Base-by-base conservation (phyloP, 169 alveolate genomes). In the Plasmodium fragile region DNA sequence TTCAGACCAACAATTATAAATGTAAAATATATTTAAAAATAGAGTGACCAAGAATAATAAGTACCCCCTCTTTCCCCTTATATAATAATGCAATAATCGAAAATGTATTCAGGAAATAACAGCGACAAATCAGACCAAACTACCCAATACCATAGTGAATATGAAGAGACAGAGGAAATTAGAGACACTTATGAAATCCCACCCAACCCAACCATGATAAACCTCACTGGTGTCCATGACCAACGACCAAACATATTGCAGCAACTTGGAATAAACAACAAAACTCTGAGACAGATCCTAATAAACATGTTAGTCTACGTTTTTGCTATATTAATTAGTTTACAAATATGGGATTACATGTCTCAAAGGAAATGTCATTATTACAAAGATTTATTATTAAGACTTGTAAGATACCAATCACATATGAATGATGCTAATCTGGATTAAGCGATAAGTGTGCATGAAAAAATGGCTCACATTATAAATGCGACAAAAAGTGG, bases 361-460 rank as follows among this genome's bases (percentile, higher is more conserved):
- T 36, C 83, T 22, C 43, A 78, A n/a, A 78, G n/a, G 16, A 78
- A 78, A 41, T 78, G 83, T 78, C 72, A 78, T 78, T 78, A 78
- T 41, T 78, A 78, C 71, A 41, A 78, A 78, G 83, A 78, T 30
- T 78, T 78, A 39, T 43, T 78, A 78, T 43, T 78, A 41, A 78
- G 83, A 78, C 41, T 78, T 78, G 83, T 78, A 78, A 78, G 72
- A 78, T 78, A 78, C 32, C 83, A 78, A 43, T 78, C 83, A 7
- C 83, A 78, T 7, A 39, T 78, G 83, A 41, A 41, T 4, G 41
- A 41, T 78, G 69, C 43, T 13, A 41, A 41, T 4, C n/a, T 43
- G 71, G 25, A 0, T 1, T 78, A 78, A 78, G 55, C 49, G 45
- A 41, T 13, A 78, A 43, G 4, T 36, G 43, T 30, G 7, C 28